These are phyloP conservation scores for Takakia lepidozioides DNA, from an alignment of 225 moss, liverwort and hornwort species.

Conservation along the genomic window DNA sequence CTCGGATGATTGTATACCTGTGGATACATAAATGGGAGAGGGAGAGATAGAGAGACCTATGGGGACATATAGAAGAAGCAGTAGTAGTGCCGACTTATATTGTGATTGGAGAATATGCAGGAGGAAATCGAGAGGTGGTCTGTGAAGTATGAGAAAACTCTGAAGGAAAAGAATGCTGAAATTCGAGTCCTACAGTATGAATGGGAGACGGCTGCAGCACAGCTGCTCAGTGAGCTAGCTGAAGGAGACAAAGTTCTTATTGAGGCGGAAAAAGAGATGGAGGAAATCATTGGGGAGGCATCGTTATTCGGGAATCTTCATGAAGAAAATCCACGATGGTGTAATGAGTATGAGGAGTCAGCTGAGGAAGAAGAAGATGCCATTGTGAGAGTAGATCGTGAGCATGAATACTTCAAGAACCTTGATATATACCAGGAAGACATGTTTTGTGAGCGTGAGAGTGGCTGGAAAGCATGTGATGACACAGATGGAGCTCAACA, in stretches of 20 bases:
- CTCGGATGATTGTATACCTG: no score
- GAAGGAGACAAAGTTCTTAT: conserved; percentile 60
- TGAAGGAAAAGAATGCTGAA: conserved; percentile 32
- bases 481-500: background rate
- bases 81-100: no score
- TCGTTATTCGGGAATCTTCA: conserved; percentile 19
- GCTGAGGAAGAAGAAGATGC: conserved; percentile 14
- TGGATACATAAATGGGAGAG: no score
- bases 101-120: conserved; percentile 9
- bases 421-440: background rate
- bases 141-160: conserved; percentile 11
- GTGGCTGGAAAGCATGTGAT: no score
- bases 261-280: conserved; percentile 59
- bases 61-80: no score
- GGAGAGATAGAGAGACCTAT: no score
- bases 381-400: conserved; percentile 39
- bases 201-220: conserved; percentile 44
- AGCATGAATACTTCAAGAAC: conserved; percentile 45
- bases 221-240: conserved; percentile 34
- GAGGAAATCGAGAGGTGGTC: conserved; percentile 12
- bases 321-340: conserved; percentile 23
- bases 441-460: no score
- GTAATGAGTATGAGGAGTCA: conserved; percentile 32
- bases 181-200: conserved; percentile 21
- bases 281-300: conserved; percentile 52